Evolutionary conservation across 2,329 filamentous ascomycete genomes (phyloP), one percentile per base, ranked within the genome.

Genomic region (Mycosphaerella sp.): DNA sequence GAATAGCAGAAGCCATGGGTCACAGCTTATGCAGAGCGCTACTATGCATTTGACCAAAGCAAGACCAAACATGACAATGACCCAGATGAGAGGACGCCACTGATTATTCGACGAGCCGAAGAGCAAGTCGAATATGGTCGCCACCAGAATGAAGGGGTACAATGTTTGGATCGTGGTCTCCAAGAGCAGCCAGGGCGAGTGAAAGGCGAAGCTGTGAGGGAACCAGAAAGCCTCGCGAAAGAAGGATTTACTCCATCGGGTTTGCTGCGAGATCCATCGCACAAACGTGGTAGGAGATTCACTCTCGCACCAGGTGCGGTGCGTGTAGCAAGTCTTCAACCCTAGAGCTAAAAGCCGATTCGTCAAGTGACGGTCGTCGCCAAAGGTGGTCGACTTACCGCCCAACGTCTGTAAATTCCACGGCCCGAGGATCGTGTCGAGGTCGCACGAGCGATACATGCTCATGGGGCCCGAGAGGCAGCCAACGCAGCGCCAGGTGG

Each of bases 141-240:
- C 48, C 6, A 51, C 31, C 1, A 51, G 14, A 31, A 51, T 51
- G 40, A 51, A 51, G 1, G 48, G 40, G 21, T 51, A 51, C 1
- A 51, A 17, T 38, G 39, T 45, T n/a, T 51, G 48, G 5, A 44
- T 45, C 2, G 48, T 51, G 29, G 42, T 51, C 21, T 45, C 39
- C 6, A 51, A 26, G 12, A 51, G 39, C 40, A 51, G 41, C 48
- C 48, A 44, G 8, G 48, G 40, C 12, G 39, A 43, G 11, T 51
- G 48, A 14, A 44, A 51, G 17, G 31, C 48, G 32, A 51, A 51
- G 12, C 48, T 51, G 6, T 17, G 38, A 2, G 48, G 48, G 14
- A 51, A 51, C 48, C 48, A 51, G 39, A 44, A 51, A 2, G 48
- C 48, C 23, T 51, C 48, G 29, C 50, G 43, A n/a, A 53, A 53